Conservation (phyloP, 2,329 filamentous ascomycete genomes). For the Penicillium sp. region DNA sequence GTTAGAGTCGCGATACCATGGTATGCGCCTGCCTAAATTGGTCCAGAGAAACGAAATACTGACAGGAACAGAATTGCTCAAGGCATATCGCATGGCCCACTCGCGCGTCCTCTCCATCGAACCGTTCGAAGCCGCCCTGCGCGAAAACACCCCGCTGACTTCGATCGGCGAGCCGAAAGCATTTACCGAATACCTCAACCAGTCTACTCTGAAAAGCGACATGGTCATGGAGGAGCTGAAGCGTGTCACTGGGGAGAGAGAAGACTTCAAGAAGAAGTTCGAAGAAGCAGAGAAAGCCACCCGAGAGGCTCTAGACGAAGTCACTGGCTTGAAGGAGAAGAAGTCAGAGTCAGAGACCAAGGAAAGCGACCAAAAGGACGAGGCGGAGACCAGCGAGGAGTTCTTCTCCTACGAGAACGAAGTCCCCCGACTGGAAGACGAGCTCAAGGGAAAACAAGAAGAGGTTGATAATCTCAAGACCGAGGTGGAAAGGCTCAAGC, state of each 20-base stretch:
- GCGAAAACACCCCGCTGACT: constrained; percentile 87
- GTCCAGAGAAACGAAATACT: constrained; percentile 4
- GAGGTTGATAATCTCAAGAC: constrained; percentile 70
- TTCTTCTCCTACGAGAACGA: constrained; percentile 94
- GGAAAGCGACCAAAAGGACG: constrained; percentile 17
- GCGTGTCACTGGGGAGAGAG: constrained; percentile 77
- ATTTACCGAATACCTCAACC: constrained; percentile 85
- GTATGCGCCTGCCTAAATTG: constrained; percentile 47
- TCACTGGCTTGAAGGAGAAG: constrained; percentile 55
- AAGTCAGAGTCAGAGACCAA: constrained; percentile 8
- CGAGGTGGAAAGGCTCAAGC: constrained; percentile 68
- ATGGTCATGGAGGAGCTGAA: constrained; percentile 96
- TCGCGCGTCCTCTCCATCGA: constrained; percentile 84
- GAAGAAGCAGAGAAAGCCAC: constrained; percentile 68
- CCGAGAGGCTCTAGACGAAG: constrained; percentile 63
- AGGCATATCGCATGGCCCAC: constrained; percentile 90
- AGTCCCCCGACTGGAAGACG: constrained; percentile 74
- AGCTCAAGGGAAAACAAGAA: constrained; percentile 68
- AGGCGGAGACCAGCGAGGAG: constrained; percentile 59
- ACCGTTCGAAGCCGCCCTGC: constrained; percentile 85
- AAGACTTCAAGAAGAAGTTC: constrained; percentile 74
- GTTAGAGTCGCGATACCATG: constrained; percentile 82
- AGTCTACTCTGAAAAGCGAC: constrained; percentile 80
- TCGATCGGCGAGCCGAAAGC: constrained; percentile 84
- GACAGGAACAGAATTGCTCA: constrained; percentile 69